Base-by-base conservation (phyloP, 1,284 basidiomycete species). In the Ustilago bromivora region DNA sequence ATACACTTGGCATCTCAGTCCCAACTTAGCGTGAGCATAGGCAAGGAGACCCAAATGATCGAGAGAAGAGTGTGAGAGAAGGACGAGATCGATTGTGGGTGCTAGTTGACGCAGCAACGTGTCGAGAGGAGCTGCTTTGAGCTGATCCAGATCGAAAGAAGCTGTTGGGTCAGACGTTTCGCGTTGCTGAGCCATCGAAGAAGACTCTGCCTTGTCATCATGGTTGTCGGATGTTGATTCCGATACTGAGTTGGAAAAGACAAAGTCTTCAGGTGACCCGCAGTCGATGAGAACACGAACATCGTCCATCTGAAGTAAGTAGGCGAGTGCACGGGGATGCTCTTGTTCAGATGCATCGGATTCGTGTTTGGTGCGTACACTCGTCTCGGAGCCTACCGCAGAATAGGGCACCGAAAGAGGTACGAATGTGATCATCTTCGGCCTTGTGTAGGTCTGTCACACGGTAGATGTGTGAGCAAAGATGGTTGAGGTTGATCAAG, bases 261-360 rank as follows among this genome's bases (percentile, higher is more conserved):
- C 36, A 47, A 84, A 83, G 59, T 81, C 79, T 55, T 86, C 84
- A 3, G 84, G 79, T 4, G 82, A 74, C 49, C 96, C 96, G 87
- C 96, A 95, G 88, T 99, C 97, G 65, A 99, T 90, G 38, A 99
- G 90, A 81, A 99, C 94, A 61, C 92, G 90, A 32, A 97, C 92
- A 87, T 96, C 94, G 88, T 99, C 97, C 66, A 99, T 91, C 85
- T 98, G 93, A 28, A 99, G 90, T 47, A 98, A 89, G 87, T 98
- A 98, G 35, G 83, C 59, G 61, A 85, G 80, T 36, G 68, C 84
- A 65, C 80, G 80, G 5, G 82, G 73, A 53, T 74, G 78, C 58
- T 85, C 83, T 36, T 60, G 40, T 51, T 78, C 71, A 13, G 53
- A 28, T 23, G 65, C 35, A 47, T 73, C 64, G n/a, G 57, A 36